phyloP scores from a whole-genome alignment of 257 asterid genomes.

The Anisodus tanguticus region DNA sequence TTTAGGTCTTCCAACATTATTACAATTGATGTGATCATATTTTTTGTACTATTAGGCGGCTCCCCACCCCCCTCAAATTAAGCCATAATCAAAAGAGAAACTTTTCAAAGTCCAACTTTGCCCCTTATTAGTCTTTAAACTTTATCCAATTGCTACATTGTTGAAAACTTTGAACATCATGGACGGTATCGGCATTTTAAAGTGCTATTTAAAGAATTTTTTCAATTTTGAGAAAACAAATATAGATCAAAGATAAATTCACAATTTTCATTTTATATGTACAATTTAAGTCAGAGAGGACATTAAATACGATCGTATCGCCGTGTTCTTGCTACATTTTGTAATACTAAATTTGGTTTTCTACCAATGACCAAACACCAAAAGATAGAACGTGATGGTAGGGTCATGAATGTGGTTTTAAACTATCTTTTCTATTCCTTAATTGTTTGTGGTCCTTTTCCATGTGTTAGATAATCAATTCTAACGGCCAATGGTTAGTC shows the following conservation, averaged over 20 bases:
- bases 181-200: conserved; percentile 32
- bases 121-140: conserved; percentile 2
- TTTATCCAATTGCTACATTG: neutral
- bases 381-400: conserved; percentile 23
- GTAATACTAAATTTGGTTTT: neutral
- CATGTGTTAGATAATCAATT: conserved; percentile 36
- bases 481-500: conserved; percentile 12
- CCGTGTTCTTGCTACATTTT: too few relatives aligned
- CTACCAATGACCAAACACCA: conserved; percentile 27
- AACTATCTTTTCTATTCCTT: conserved; percentile 23
- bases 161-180: conserved; percentile 5
- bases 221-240: neutral
- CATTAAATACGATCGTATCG: too few relatives aligned
- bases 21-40: conserved; percentile 39
- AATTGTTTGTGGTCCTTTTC: conserved; percentile 27
- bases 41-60: conserved; percentile 46
- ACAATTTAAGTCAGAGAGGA: too few relatives aligned
- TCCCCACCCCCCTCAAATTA: neutral
- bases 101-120: conserved; percentile 26
- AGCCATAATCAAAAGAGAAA: neutral
- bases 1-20: conserved; percentile 37
- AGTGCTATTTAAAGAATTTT: neutral
- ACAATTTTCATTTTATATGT: neutral
- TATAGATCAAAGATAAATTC: neutral
- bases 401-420: conserved; percentile 3